phyloP scores from a whole-genome alignment of 2,329 filamentous ascomycete species.

The Penicillium digitatum region DNA sequence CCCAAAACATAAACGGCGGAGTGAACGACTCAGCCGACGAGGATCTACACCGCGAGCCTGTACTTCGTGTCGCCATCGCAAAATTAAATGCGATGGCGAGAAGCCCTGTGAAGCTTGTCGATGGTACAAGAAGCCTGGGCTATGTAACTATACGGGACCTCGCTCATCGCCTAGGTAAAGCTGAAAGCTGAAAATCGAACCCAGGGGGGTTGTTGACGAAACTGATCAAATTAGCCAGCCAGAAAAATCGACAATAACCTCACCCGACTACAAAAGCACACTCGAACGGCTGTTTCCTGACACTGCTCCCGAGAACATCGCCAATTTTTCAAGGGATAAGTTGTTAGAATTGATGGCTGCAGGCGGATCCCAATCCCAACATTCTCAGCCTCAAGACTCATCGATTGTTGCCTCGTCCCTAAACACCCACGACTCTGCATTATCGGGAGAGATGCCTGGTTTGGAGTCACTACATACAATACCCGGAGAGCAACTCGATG shows the following conservation, averaged over 20 bases:
- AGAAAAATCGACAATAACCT: conserved; percentile 1
- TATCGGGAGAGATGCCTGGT: conserved; percentile 43
- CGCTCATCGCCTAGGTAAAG: conserved; percentile 69
- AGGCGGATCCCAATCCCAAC: conserved; percentile 22
- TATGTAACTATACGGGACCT: conserved; percentile 73
- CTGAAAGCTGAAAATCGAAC: background rate
- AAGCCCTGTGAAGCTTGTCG: conserved; percentile 76
- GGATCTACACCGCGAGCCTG: conserved; percentile 49
- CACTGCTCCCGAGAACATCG: conserved; percentile 50
- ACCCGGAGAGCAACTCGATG: conserved; percentile 54
- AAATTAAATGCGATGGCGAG: conserved; percentile 74
- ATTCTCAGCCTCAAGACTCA: conserved; percentile 28
- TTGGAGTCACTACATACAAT: conserved; percentile 63
- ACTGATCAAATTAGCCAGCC: conserved; percentile 9
- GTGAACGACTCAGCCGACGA: conserved; percentile 4
- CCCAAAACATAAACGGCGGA: conserved; percentile 9
- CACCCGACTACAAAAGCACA: conserved; percentile 54
- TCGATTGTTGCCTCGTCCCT: conserved; percentile 46
- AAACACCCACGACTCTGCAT: conserved; percentile 31
- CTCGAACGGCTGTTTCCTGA: conserved; percentile 59
- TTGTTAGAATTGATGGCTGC: conserved; percentile 53
- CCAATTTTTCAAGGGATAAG: conserved; percentile 53
- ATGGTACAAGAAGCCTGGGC: conserved; percentile 70
- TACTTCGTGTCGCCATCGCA: conserved; percentile 70
- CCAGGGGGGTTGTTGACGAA: background rate